These are phyloP conservation scores for Calonectria henricotiae DNA, from an alignment of 2,329 filamentous ascomycete genomes.

Conservation along the genomic window DNA sequence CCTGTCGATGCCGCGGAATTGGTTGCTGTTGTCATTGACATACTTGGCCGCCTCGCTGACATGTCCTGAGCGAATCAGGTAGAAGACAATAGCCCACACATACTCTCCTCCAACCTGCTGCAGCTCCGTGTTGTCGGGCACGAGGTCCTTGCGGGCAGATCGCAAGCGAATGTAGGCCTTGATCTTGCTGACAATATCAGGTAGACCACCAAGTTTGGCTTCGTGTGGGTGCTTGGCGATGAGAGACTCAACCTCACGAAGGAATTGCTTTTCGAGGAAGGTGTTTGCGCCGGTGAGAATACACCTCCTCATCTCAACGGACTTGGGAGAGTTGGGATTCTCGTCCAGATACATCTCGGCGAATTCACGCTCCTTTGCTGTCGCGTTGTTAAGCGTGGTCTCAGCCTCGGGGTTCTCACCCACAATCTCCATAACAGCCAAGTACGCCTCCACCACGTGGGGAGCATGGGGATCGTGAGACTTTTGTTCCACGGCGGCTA, in stretches of 20 bases:
- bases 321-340: conserved; percentile 74
- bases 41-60: conserved; percentile 89
- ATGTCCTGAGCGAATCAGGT: conserved; percentile 88
- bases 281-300: conserved; percentile 85
- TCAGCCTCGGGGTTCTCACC: conserved; percentile 78
- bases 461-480: conserved; percentile 80
- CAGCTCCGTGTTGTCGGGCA: conserved; percentile 84
- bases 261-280: conserved; percentile 88
- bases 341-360: conserved; percentile 85
- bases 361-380: conserved; percentile 83
- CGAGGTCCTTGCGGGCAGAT: conserved; percentile 85
- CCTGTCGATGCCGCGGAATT: conserved; percentile 92
- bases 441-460: conserved; percentile 87
- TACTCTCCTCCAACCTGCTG: conserved; percentile 87
- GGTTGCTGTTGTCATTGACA: conserved; percentile 82
- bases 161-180: conserved; percentile 92
- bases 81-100: conserved; percentile 96
- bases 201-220: conserved; percentile 90
- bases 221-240: conserved; percentile 90
- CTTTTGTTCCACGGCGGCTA: conserved; percentile 81
- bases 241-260: conserved; percentile 81
- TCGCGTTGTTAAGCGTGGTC: conserved; percentile 73
- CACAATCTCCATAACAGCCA: conserved; percentile 84
- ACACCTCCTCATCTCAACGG: conserved; percentile 80
- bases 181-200: conserved; percentile 90